Evolutionary conservation across 768 basidiomycete genomes (phyloP).

Genomic region (Calvatia gigantea): DNA sequence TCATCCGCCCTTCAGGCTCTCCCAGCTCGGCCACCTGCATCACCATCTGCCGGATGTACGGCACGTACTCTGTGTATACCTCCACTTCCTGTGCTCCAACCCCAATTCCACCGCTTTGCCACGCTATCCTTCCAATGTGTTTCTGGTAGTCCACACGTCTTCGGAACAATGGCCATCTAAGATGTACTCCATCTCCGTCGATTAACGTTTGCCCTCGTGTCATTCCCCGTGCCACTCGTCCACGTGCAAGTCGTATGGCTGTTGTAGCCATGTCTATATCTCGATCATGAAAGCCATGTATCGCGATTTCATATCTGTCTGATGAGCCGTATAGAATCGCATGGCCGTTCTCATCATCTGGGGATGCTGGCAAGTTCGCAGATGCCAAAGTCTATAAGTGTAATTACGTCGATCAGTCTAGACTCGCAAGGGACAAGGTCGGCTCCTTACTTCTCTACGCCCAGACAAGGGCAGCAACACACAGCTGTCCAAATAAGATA

Average conservation of each 20-base stretch:
- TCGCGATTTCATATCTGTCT: conserved; percentile 20
- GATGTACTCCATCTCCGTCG: conserved; percentile 20
- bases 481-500: conserved; percentile 14
- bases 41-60: conserved; percentile 68
- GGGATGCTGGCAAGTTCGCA: conserved; percentile 29
- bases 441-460: conserved; percentile 2
- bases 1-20: conserved; percentile 26
- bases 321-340: conserved; percentile 32
- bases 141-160: conserved; percentile 43
- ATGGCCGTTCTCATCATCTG: conserved; percentile 60
- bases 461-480: background rate
- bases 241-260: conserved; percentile 48
- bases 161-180: conserved; percentile 20
- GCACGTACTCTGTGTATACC: conserved; percentile 66
- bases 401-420: conserved; percentile 10
- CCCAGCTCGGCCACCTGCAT: conserved; percentile 29
- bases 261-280: conserved; percentile 47
- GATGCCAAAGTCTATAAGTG: conserved; percentile 26
- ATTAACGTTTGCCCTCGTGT: conserved; percentile 28
- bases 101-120: background rate
- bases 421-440: background rate
- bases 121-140: conserved; percentile 29
- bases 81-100: background rate
- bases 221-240: conserved; percentile 18
- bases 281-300: conserved; percentile 34